phyloP scores from a whole-genome alignment of 2,329 filamentous ascomycete species.

The Alternaria sp. region DNA sequence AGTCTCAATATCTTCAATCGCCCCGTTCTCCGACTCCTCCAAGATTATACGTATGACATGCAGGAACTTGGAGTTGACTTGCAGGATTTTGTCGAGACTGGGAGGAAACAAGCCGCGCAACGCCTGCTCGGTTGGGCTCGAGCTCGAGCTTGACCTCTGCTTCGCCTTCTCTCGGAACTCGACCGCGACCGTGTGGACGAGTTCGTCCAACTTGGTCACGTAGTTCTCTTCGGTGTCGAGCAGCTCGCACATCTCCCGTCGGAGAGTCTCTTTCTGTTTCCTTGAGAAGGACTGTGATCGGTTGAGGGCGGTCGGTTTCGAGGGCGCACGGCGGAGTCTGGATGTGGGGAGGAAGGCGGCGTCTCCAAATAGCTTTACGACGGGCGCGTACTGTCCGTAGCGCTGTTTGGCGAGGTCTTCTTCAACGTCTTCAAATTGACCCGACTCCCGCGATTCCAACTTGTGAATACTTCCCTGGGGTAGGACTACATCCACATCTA shows the following conservation, averaged over 20 bases:
- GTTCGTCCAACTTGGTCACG: conserved; percentile 82
- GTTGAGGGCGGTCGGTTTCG: conserved; percentile 82
- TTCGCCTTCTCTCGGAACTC: conserved; percentile 78
- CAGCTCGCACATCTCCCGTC: conserved; percentile 88
- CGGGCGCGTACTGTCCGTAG: conserved; percentile 78
- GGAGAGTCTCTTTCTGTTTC: conserved; percentile 82
- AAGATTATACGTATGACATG: conserved; percentile 77
- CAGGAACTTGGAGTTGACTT: conserved; percentile 83
- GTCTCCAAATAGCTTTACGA: conserved; percentile 82
- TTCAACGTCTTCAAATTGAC: conserved; percentile 67
- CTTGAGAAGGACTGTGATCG: conserved; percentile 78
- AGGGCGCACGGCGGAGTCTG: conserved; percentile 83
- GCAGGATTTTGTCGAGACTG: conserved; percentile 80
- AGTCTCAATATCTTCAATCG: conserved; percentile 76
- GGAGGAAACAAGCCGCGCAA: conserved; percentile 80
- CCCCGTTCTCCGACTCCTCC: conserved; percentile 83
- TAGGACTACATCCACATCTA: conserved; percentile 87
- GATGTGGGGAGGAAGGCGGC: conserved; percentile 87
- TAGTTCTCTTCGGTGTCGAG: conserved; percentile 95
- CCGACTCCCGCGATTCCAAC: conserved; percentile 59
- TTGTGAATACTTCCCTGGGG: conserved; percentile 74
- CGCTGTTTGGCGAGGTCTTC: conserved; percentile 73
- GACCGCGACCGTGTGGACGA: conserved; percentile 81
- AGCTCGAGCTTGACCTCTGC: conserved; percentile 64
- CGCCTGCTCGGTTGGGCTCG: conserved; percentile 75